These are phyloP conservation scores for Talaromyces islandicus DNA, from an alignment of 2,329 filamentous ascomycete genomes.

Conservation along the genomic window DNA sequence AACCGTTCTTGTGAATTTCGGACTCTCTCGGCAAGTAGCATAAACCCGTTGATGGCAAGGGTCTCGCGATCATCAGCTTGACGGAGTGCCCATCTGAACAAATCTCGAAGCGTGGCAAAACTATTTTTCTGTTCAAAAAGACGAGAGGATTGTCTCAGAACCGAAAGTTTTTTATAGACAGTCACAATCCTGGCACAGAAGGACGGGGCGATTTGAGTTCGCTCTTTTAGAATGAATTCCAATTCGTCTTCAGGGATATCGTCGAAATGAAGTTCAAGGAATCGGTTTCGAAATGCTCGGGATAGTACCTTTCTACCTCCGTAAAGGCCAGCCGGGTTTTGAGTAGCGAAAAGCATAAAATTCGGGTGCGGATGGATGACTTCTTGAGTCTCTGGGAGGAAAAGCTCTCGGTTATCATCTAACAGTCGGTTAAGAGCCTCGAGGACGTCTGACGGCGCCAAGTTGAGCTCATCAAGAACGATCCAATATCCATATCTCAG, in stretches of 20 bases:
- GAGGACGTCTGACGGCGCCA: constrained; percentile 93
- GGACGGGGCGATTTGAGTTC: constrained; percentile 82
- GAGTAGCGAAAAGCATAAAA: constrained; percentile 97
- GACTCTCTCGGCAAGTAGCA: constrained; percentile 91
- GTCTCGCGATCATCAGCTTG: constrained; percentile 80
- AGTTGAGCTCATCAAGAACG: constrained; percentile 91
- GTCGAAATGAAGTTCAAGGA: constrained; percentile 94
- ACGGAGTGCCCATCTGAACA: constrained; percentile 91
- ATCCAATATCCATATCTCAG: constrained; percentile 95
- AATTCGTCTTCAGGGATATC: constrained; percentile 95
- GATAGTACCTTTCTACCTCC: constrained; percentile 91
- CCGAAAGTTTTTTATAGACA: constrained; percentile 88
- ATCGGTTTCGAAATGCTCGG: constrained; percentile 91
- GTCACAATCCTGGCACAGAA: constrained; percentile 87
- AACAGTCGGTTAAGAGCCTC: constrained; percentile 92
- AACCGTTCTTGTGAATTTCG: constrained; percentile 80
- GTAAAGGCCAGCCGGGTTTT: constrained; percentile 93
- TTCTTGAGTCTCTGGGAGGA: constrained; percentile 96
- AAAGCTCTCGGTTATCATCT: constrained; percentile 91
- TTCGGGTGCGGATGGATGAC: constrained; percentile 85
- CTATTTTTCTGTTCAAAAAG: constrained; percentile 96
- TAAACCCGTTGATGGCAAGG: constrained; percentile 86
- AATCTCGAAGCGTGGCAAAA: constrained; percentile 90
- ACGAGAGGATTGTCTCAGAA: constrained; percentile 80
- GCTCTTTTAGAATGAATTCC: constrained; percentile 80